These are phyloP conservation scores for Coemansia sp. DNA, from an alignment of 192 early-diverging fungal genomes.

Conservation along the genomic window DNA sequence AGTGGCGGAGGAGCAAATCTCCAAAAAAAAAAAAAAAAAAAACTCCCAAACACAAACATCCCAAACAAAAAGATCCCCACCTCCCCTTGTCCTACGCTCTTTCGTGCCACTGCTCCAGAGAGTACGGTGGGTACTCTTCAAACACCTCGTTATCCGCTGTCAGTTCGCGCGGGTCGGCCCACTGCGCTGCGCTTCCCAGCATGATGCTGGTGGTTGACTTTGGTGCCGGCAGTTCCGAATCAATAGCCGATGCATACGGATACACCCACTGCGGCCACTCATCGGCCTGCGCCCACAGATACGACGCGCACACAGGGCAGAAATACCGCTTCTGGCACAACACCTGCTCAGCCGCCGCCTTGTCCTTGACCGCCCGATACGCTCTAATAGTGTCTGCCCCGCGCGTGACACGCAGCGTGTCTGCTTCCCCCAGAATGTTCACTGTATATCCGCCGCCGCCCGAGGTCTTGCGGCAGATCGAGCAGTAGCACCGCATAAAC, in stretches of 20 bases:
- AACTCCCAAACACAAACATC: background rate
- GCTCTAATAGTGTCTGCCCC: slow-evolving; percentile 36
- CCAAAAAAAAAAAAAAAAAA: slow-evolving; percentile 1
- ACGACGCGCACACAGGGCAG: slow-evolving; percentile 58
- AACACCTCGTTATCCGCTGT: slow-evolving; percentile 32
- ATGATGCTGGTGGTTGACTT: slow-evolving; percentile 41
- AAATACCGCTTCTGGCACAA: slow-evolving; percentile 57
- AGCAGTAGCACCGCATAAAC: slow-evolving; percentile 61
- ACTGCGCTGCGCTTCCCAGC: slow-evolving; percentile 46
- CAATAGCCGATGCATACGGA: slow-evolving; percentile 60
- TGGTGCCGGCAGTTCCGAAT: slow-evolving; percentile 55
- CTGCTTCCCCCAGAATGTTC: slow-evolving; percentile 57
- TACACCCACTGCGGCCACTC: slow-evolving; percentile 32
- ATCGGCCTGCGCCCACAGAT: slow-evolving; percentile 48
- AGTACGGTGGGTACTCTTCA: slow-evolving; percentile 55
- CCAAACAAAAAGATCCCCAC: background rate
- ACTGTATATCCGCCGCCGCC: slow-evolving; percentile 60
- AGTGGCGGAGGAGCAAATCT: no score
- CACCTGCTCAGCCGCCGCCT: slow-evolving; percentile 36
- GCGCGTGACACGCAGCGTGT: slow-evolving; percentile 33
- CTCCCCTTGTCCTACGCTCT: slow-evolving; percentile 12
- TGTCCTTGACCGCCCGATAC: slow-evolving; percentile 51
- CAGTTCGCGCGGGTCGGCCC: slow-evolving; percentile 44
- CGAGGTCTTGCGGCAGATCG: slow-evolving; percentile 64
- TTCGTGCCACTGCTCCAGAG: slow-evolving; percentile 61